These are phyloP conservation scores for Begonia fuchsioides DNA, from an alignment of 306 rosid genomes.

Conservation along the genomic window DNA sequence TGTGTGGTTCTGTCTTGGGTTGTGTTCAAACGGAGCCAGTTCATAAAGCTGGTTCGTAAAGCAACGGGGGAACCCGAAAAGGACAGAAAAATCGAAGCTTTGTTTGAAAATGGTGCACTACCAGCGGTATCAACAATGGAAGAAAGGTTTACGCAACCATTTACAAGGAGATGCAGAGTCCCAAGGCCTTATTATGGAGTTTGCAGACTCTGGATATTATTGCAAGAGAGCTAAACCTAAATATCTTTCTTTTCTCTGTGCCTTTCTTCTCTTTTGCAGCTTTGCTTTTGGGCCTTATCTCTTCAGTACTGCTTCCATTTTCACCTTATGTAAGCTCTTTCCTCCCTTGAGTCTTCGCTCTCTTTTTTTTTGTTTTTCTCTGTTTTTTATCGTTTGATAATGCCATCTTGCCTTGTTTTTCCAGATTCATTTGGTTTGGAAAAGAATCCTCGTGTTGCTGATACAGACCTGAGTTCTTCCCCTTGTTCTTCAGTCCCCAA, in stretches of 20 bases:
- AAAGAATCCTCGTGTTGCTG: background rate
- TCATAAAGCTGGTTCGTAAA: no score
- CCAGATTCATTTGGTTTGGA: background rate
- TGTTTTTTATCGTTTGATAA: background rate
- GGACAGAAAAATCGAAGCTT: no score
- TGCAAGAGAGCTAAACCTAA: background rate
- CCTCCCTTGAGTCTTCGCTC: background rate
- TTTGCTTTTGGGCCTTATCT: background rate
- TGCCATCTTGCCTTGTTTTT: background rate
- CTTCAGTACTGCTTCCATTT: background rate
- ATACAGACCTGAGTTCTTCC: background rate
- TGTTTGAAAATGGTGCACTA: no score
- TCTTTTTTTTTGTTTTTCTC: background rate
- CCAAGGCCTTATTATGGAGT: background rate
- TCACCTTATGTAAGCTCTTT: background rate
- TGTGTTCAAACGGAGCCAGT: no score
- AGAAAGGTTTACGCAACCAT: no score
- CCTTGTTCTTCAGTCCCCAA: background rate
- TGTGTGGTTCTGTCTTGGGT: no score
- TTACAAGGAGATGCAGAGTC: background rate
- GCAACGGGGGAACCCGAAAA: no score
- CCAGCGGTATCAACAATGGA: no score
- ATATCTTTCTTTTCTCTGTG: background rate
- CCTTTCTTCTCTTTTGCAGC: background rate
- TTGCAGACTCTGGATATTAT: slow-evolving; percentile 1